phyloP scores from a whole-genome alignment of 257 asterid genomes.

The Salvia rosmarinus region DNA sequence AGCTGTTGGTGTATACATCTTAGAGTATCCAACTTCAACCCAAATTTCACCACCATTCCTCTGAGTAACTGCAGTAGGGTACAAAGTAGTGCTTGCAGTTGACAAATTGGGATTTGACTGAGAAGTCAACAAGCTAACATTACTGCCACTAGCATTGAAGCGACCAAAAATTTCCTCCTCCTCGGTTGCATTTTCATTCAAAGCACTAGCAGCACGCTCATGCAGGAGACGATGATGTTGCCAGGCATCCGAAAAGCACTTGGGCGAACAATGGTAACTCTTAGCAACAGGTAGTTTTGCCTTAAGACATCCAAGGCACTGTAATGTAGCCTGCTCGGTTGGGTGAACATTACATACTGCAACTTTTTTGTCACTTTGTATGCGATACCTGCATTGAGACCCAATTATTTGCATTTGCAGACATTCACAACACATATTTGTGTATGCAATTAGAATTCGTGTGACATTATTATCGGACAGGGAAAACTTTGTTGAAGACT shows the following conservation, averaged over 20 bases:
- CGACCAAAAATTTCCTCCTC: conserved; percentile 92
- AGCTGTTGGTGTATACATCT: conserved; percentile 88
- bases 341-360: conserved; percentile 94
- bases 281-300: conserved; percentile 78
- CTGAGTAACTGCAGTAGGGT: conserved; percentile 79
- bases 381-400: conserved; percentile 72
- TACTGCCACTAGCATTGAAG: conserved; percentile 68
- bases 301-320: conserved; percentile 90
- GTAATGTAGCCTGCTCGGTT: conserved; percentile 89
- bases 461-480: too few relatives aligned
- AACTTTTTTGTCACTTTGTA: conserved; percentile 88
- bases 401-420: conserved; percentile 1
- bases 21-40: conserved; percentile 89
- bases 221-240: conserved; percentile 90
- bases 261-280: conserved; percentile 93
- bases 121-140: conserved; percentile 52
- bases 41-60: conserved; percentile 88
- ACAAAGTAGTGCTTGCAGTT: conserved; percentile 58
- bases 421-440: neutral
- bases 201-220: conserved; percentile 84
- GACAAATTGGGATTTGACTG: conserved; percentile 67
- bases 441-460: neutral
- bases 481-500: neutral
- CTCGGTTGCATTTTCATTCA: conserved; percentile 75
- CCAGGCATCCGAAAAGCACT: conserved; percentile 96